phyloP scores from a whole-genome alignment of 164 flowering plant species.

The Chimonanthus salicifolius region DNA sequence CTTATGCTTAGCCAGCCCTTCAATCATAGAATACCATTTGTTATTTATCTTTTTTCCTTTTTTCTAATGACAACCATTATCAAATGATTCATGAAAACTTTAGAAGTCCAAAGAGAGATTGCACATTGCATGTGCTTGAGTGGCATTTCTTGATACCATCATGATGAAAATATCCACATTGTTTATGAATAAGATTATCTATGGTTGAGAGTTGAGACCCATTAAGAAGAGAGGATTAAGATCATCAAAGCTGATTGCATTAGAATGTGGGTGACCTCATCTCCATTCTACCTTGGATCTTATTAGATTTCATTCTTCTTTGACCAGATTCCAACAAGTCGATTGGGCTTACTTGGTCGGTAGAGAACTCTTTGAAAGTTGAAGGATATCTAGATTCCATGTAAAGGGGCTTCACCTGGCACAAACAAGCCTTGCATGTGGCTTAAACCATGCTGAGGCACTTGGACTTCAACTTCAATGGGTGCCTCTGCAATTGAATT shows the following conservation, averaged over 20 bases:
- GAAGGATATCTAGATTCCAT: slow-evolving; percentile 1
- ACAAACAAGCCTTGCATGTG: slow-evolving; percentile 42
- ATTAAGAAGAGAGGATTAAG: neutral
- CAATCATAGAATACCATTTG: too few relatives aligned
- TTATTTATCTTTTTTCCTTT: too few relatives aligned
- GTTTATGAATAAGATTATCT: neutral
- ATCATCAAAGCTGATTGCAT: slow-evolving; percentile 1
- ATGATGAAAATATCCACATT: neutral
- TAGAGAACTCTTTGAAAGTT: slow-evolving; percentile 33
- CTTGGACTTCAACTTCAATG: neutral
- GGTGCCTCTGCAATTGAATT: neutral
- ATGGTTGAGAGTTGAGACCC: neutral
- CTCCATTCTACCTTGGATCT: slow-evolving; percentile 4
- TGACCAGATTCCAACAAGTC: slow-evolving; percentile 31
- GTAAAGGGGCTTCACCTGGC: slow-evolving; percentile 45
- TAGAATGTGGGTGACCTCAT: slow-evolving; percentile 27
- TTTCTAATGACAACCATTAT: too few relatives aligned
- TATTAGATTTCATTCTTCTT: slow-evolving; percentile 7
- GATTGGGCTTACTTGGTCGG: slow-evolving; percentile 43
- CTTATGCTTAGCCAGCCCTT: too few relatives aligned
- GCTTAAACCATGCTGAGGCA: slow-evolving; percentile 13
- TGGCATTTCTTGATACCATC: neutral
- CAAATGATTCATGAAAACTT: too few relatives aligned
- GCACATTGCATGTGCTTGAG: neutral
- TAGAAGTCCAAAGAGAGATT: too few relatives aligned